Evolutionary conservation across 1,284 basidiomycete species (phyloP).

Genomic region (Heterobasidion annosum): DNA sequence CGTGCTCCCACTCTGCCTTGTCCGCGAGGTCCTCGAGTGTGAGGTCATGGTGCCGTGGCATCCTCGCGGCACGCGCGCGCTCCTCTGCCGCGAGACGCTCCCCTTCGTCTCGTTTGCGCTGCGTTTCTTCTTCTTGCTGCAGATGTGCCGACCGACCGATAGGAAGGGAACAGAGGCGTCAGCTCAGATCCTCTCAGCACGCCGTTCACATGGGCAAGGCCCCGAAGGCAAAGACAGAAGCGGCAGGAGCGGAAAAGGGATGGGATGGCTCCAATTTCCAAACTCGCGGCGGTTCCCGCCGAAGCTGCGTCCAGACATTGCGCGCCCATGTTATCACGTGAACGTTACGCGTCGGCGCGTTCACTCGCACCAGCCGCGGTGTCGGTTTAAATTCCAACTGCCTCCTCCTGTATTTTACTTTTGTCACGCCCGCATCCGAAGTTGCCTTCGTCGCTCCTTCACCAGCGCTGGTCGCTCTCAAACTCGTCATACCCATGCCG

Average conservation of each 20-base stretch:
- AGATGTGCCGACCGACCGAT: not conserved
- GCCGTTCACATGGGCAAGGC: not conserved
- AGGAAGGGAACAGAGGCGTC: no score
- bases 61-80: slow-evolving; percentile 46
- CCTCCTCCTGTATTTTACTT: not conserved
- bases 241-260: not conserved
- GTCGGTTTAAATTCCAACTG: not conserved
- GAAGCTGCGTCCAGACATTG: not conserved
- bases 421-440: not conserved
- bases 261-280: not conserved
- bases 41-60: slow-evolving; percentile 58
- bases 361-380: not conserved
- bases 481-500: not conserved
- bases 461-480: slow-evolving; percentile 1
- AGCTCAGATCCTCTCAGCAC: no score
- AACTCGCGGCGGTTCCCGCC: no score
- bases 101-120: slow-evolving; percentile 43
- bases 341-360: not conserved
- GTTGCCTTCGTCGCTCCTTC: not conserved
- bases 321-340: not conserved
- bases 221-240: no score
- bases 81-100: slow-evolving; percentile 53
- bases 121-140: slow-evolving; percentile 38
- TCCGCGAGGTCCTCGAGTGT: slow-evolving; percentile 39
- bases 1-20: slow-evolving; percentile 33